phyloP scores from a whole-genome alignment of 2,329 filamentous ascomycete species.

The Talaromyces pinophilus region DNA sequence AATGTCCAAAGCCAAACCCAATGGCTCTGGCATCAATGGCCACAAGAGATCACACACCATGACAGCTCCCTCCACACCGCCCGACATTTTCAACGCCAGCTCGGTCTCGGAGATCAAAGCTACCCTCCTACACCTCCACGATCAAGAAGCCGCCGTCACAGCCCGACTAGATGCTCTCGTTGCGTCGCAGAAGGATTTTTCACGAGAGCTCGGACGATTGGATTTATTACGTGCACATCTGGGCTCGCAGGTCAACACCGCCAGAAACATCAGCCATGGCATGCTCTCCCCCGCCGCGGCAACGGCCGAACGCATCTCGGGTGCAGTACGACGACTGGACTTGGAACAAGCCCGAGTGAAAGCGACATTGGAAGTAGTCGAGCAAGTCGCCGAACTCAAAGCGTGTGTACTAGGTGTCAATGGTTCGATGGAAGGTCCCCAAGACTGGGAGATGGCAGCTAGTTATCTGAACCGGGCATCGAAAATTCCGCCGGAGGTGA shows the following conservation, averaged over 20 bases:
- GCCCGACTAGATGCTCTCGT: conserved; percentile 74
- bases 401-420: conserved; percentile 92
- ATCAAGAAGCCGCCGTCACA: conserved; percentile 73
- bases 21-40: conserved; percentile 31
- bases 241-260: conserved; percentile 80
- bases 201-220: conserved; percentile 80
- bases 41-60: conserved; percentile 23
- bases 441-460: conserved; percentile 97
- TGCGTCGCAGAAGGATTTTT: conserved; percentile 80
- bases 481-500: conserved; percentile 76
- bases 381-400: conserved; percentile 95
- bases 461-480: conserved; percentile 82
- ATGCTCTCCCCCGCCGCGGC: conserved; percentile 86
- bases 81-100: conserved; percentile 66
- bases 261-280: conserved; percentile 79
- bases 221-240: conserved; percentile 87
- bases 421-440: conserved; percentile 93
- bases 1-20: conserved; percentile 28
- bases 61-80: conserved; percentile 20
- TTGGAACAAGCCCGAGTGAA: conserved; percentile 89
- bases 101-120: conserved; percentile 78
- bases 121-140: conserved; percentile 72
- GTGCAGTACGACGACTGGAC: conserved; percentile 83
- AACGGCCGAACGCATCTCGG: conserved; percentile 82
- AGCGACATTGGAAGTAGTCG: conserved; percentile 85